Conservation (phyloP, 2,329 filamentous ascomycete genomes). For the Parafenestella ontariensis region DNA sequence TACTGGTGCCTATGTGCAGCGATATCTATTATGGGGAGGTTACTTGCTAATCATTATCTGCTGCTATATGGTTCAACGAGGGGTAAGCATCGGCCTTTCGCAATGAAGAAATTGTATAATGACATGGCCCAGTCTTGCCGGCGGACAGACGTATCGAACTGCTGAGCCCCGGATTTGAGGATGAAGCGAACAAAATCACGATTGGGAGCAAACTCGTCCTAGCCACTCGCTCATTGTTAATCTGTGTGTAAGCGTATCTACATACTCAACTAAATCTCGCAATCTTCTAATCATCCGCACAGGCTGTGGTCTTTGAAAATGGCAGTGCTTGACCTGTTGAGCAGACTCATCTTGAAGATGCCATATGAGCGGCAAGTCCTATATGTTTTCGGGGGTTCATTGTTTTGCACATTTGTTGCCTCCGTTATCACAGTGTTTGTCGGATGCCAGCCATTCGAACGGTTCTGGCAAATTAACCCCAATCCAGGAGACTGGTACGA, state of each 20-base stretch:
- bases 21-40: slow-evolving; percentile 15
- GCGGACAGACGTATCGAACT: slow-evolving; percentile 9
- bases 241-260: slow-evolving; percentile 16
- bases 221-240: slow-evolving; percentile 20
- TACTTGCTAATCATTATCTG: slow-evolving; percentile 20
- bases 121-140: slow-evolving; percentile 9
- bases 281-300: not conserved
- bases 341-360: slow-evolving; percentile 23
- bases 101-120: not conserved
- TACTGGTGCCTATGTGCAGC: slow-evolving; percentile 24
- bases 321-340: slow-evolving; percentile 24
- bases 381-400: slow-evolving; percentile 11
- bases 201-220: slow-evolving; percentile 23
- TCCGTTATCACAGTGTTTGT: slow-evolving; percentile 19
- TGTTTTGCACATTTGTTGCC: slow-evolving; percentile 19
- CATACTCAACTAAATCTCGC: not conserved
- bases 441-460: slow-evolving; percentile 17
- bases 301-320: slow-evolving; percentile 27
- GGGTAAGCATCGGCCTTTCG: slow-evolving; percentile 3
- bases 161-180: slow-evolving; percentile 6
- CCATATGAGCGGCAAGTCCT: slow-evolving; percentile 19
- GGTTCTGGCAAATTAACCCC: slow-evolving; percentile 23
- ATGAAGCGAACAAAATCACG: slow-evolving; percentile 1
- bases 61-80: slow-evolving; percentile 24
- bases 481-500: slow-evolving; percentile 26